Percentiles rank a stretch among this genome's conserved stretches.
Conservation (phyloP, 768 basidiomycete genomes). For the Boletus tylopilopsis region DNA sequence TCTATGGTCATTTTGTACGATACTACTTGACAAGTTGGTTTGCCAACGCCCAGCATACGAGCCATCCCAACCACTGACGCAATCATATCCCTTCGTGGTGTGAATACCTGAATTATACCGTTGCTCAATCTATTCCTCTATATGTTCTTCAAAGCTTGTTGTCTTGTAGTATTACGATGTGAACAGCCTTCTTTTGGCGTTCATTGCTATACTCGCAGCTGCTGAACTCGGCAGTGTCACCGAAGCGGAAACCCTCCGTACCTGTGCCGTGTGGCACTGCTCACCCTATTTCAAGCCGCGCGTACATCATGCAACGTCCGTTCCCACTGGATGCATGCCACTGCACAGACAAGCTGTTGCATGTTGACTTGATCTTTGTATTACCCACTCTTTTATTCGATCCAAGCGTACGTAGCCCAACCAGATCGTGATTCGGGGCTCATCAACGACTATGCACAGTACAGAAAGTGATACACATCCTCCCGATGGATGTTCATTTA, state of each 20-base stretch:
- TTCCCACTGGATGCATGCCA: not conserved
- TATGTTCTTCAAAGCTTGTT: not conserved
- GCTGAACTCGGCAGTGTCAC: too few relatives aligned
- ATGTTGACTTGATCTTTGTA: constrained; percentile 7
- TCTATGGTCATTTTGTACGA: constrained; percentile 54
- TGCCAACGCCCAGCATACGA: not conserved
- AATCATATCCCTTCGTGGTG: too few relatives aligned
- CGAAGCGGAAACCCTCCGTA: too few relatives aligned
- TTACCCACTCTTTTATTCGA: not conserved
- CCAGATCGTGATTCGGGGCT: not conserved
- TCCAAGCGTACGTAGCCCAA: constrained; percentile 2
- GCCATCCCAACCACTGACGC: too few relatives aligned
- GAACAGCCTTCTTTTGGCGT: too few relatives aligned
- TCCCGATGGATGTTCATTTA: constrained; percentile 35
- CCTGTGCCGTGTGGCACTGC: constrained; percentile 3
- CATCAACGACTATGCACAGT: not conserved
- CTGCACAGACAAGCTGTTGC: not conserved
- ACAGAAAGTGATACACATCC: constrained; percentile 1
- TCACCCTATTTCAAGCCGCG: too few relatives aligned
- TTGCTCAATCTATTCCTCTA: not conserved
- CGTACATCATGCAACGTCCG: too few relatives aligned
- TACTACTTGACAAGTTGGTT: constrained; percentile 11
- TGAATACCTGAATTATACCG: too few relatives aligned
- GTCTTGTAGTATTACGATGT: not conserved
- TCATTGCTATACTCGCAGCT: too few relatives aligned